Evolutionary conservation across 192 early-diverging fungal species (phyloP).

Genomic region (Coemansia asiatica): DNA sequence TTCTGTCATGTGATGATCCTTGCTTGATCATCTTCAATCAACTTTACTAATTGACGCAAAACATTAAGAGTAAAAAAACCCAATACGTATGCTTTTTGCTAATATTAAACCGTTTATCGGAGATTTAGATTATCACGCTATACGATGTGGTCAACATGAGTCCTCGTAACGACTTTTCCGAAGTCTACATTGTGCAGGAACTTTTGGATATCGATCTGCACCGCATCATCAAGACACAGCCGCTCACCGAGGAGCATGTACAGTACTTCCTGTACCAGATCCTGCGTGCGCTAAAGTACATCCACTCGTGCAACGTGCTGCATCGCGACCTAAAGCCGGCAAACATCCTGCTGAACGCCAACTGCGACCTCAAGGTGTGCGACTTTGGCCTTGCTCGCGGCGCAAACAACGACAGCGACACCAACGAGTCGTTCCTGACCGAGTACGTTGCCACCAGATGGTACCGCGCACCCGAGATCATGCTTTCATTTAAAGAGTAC

Average conservation of each 20-base stretch:
- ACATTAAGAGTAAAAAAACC: too few relatives aligned
- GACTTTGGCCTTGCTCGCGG: constrained; percentile 98
- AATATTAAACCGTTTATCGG: background rate
- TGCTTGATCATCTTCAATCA: background rate
- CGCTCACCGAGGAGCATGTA: constrained; percentile 81
- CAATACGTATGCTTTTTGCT: background rate
- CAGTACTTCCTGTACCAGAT: constrained; percentile 93
- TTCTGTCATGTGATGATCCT: too few relatives aligned
- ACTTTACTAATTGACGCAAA: background rate
- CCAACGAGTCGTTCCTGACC: constrained; percentile 88
- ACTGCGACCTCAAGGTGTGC: constrained; percentile 99
- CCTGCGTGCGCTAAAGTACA: constrained; percentile 86
- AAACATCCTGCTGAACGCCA: constrained; percentile 95
- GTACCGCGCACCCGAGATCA: constrained; percentile 95
- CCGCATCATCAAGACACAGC: constrained; percentile 84
- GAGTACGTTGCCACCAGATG: constrained; percentile 94
- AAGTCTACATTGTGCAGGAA: constrained; percentile 65
- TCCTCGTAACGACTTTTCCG: constrained; percentile 49
- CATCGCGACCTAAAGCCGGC: constrained; percentile 96
- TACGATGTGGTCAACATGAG: constrained; percentile 54
- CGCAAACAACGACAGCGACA: constrained; percentile 77
- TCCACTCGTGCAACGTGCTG: constrained; percentile 90
- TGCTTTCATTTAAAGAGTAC: constrained; percentile 96
- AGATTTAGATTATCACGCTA: constrained; percentile 46
- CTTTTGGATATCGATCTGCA: constrained; percentile 90